These are phyloP conservation scores for Diplodia mutila DNA, from an alignment of 2,329 filamentous ascomycete species.

Conservation along the genomic window DNA sequence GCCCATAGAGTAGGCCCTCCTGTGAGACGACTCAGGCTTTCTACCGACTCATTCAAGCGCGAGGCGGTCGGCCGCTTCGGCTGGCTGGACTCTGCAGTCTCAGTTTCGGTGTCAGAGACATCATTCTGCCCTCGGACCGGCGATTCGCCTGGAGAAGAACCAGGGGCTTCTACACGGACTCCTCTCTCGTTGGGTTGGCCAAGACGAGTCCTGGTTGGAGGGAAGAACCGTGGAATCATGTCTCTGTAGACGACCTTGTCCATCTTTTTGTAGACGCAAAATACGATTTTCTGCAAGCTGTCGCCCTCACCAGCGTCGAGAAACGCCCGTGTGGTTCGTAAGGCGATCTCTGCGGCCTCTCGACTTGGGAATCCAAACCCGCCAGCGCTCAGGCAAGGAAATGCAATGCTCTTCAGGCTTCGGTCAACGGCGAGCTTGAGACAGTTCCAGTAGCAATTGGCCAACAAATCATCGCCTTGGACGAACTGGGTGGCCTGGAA, in stretches of 20 bases:
- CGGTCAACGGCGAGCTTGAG: conserved; percentile 33
- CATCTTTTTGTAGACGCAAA: conserved; percentile 34
- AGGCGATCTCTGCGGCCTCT: conserved; percentile 38
- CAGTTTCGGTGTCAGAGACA: neutral
- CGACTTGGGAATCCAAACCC: conserved; percentile 38
- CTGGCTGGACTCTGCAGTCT: neutral
- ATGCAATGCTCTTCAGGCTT: conserved; percentile 38
- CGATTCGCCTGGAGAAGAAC: neutral
- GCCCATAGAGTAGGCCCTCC: neutral
- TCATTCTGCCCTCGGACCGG: neutral
- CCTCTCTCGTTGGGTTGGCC: neutral
- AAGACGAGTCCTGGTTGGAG: neutral
- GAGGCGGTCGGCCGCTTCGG: neutral
- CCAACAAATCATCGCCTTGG: conserved; percentile 29
- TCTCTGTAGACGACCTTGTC: conserved; percentile 40
- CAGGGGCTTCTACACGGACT: neutral
- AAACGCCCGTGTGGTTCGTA: conserved; percentile 40
- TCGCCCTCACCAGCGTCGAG: conserved; percentile 34
- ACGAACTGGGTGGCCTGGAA: neutral
- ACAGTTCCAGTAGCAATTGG: conserved; percentile 38
- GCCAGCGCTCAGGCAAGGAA: conserved; percentile 40
- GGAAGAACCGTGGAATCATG: conserved; percentile 30
- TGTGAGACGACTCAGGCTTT: neutral
- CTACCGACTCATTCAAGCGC: neutral
- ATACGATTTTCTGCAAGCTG: conserved; percentile 37